These are phyloP conservation scores for Trametes villosa DNA, from an alignment of 768 basidiomycete genomes.

Conservation along the genomic window DNA sequence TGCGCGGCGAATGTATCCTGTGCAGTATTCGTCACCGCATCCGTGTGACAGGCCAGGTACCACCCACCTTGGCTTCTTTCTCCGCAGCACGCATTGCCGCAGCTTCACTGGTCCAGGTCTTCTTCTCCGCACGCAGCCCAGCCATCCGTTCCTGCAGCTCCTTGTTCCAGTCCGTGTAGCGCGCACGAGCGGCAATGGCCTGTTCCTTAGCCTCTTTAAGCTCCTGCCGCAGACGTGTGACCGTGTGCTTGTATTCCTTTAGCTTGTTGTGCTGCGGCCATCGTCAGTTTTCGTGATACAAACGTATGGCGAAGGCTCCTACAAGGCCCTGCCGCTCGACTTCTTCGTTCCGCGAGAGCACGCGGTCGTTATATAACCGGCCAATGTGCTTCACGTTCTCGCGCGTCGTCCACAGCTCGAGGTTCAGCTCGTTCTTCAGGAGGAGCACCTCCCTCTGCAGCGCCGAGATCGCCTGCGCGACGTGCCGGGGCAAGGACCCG, in stretches of 20 bases:
- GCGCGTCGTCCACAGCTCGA: conserved; percentile 81
- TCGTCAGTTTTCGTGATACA: background rate
- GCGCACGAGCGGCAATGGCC: conserved; percentile 71
- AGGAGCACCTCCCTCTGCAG: conserved; percentile 79
- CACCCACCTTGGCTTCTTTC: conserved; percentile 65
- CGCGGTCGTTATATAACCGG: conserved; percentile 74
- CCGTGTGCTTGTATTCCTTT: conserved; percentile 73
- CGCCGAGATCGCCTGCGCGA: conserved; percentile 67
- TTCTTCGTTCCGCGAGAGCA: conserved; percentile 75
- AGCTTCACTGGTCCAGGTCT: conserved; percentile 72
- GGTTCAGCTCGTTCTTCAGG: conserved; percentile 81
- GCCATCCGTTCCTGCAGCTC: conserved; percentile 79
- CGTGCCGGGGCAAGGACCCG: conserved; percentile 34
- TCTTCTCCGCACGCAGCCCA: conserved; percentile 79
- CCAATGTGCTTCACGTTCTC: conserved; percentile 84
- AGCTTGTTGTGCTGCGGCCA: conserved; percentile 73
- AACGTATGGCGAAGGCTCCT: conserved; percentile 36
- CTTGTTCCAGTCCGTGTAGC: conserved; percentile 83
- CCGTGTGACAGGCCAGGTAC: background rate
- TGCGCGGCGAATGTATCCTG: conserved; percentile 74
- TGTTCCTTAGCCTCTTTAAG: conserved; percentile 75
- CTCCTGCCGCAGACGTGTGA: conserved; percentile 67
- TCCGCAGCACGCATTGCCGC: conserved; percentile 69
- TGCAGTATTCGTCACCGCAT: background rate
- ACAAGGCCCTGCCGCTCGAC: conserved; percentile 83